Evolutionary conservation across 1,139 yeast genomes (phyloP).

Genomic region (Yamadazyma trypodendri): DNA sequence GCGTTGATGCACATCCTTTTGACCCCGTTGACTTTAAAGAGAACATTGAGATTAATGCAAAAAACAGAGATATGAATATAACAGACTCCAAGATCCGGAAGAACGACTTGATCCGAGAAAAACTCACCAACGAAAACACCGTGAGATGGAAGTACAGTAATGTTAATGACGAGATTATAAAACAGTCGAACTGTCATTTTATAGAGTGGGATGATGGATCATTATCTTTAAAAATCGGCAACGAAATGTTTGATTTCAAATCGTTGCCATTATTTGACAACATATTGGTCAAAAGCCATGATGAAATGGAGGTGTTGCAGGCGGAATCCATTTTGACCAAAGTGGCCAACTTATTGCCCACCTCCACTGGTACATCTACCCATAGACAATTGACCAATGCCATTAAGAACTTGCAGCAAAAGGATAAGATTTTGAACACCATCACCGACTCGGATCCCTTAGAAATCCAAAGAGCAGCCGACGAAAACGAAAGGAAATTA

Average conservation of each 20-base stretch:
- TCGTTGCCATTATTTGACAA: slow-evolving; percentile 69
- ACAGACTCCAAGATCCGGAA: slow-evolving; percentile 35
- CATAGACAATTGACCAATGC: slow-evolving; percentile 81
- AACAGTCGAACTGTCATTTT: slow-evolving; percentile 87
- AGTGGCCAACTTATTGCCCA: slow-evolving; percentile 76
- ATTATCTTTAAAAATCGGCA: slow-evolving; percentile 80
- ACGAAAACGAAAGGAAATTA: slow-evolving; percentile 72
- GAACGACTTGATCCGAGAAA: slow-evolving; percentile 48
- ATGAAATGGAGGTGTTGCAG: slow-evolving; percentile 71
- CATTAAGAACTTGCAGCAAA: slow-evolving; percentile 63
- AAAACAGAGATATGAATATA: slow-evolving; percentile 26
- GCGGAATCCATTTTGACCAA: slow-evolving; percentile 48
- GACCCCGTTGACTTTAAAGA: slow-evolving; percentile 71
- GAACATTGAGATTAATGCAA: slow-evolving; percentile 48
- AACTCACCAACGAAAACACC: slow-evolving; percentile 73
- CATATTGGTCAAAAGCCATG: slow-evolving; percentile 69
- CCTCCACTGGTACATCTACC: slow-evolving; percentile 79
- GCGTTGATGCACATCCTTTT: slow-evolving; percentile 83
- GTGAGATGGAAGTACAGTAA: slow-evolving; percentile 90
- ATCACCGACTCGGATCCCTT: slow-evolving; percentile 88
- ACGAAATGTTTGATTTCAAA: slow-evolving; percentile 80
- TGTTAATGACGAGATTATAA: slow-evolving; percentile 62
- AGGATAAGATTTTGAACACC: slow-evolving; percentile 57
- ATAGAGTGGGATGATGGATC: slow-evolving; percentile 95
- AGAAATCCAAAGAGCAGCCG: slow-evolving; percentile 75